Evolutionary conservation across 345 rosid species (phyloP), one percentile per base, ranked within the genome.

Genomic region (Jatropha curcas): DNA sequence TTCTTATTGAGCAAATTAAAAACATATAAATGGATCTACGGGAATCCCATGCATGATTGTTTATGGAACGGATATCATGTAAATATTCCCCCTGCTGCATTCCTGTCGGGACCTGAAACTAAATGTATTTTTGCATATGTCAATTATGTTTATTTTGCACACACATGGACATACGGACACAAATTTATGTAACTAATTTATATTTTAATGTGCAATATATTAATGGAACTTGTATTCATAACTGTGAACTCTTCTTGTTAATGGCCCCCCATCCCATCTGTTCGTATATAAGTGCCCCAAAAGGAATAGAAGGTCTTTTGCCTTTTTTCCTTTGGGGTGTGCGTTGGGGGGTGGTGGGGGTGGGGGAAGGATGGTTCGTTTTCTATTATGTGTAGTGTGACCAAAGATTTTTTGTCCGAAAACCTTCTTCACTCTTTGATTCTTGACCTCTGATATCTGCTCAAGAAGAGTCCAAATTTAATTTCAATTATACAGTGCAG

Each of bases 401-500:
- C 13, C 9, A 16, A 25, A 35, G 4, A 24, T 25, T 27, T 22
- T 12, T 37, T 24, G 0, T 24, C 16, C 35, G 19, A 68, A 39
- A n/a, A 24, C 19, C n/a, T 55, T 46, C 11, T 46, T 20, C 4
- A 2, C 25, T 34, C 8, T 35, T 52, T 35, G 25, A 35, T 13
- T 34, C 34, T 27, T 43, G n/a, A 50, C 34, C 34, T 37, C 12
- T 68, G 60, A 55, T 24, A 12, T 53, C 7, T 34, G 33, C 13
- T 34, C 51, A 13, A 37, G 31, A 19, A 12, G 13, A 67, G 39
- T 28, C 60, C 14, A 71, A 60, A 31, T 48, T 60, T 19, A 4
- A 24, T 12, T 71, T 48, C n/a, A 17, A 50, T 30, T 61, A 14
- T 72, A 51, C n/a, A 13, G 17, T 61, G 59, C 75, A 72, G 68